Evolutionary conservation across 2,329 filamentous ascomycete species (phyloP).

Genomic region (Rasamsonia emersonii): DNA sequence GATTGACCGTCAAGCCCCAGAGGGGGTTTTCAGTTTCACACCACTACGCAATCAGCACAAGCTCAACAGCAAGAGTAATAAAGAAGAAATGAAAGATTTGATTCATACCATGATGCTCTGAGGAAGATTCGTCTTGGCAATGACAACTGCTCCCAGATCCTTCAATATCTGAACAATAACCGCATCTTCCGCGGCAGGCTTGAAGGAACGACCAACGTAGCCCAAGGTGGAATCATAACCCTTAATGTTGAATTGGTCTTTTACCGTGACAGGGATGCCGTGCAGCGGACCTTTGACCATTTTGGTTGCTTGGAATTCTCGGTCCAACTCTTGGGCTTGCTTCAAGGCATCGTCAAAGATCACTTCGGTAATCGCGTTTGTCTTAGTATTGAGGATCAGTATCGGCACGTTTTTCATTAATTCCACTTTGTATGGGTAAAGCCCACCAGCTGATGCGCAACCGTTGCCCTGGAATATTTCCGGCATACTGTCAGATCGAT

Average conservation of each 20-base stretch:
- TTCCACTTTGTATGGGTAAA: background rate
- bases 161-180: constrained; percentile 5
- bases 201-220: constrained; percentile 26
- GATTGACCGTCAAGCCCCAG: constrained; percentile 34
- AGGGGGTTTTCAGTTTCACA: constrained; percentile 26
- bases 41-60: background rate
- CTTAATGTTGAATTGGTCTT: constrained; percentile 52
- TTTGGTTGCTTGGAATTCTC: constrained; percentile 19
- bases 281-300: constrained; percentile 39
- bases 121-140: constrained; percentile 47
- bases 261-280: constrained; percentile 46
- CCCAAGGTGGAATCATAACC: constrained; percentile 49
- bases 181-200: constrained; percentile 30
- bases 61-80: background rate
- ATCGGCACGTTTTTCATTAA: too few relatives aligned
- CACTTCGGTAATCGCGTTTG: constrained; percentile 27
- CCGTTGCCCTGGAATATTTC: constrained; percentile 15
- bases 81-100: background rate
- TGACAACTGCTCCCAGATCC: constrained; percentile 42
- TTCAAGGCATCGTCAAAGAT: constrained; percentile 15
- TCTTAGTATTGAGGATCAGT: constrained; percentile 14
- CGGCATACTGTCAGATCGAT: too few relatives aligned
- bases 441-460: constrained; percentile 18
- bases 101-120: constrained; percentile 49
- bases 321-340: constrained; percentile 13